Base-by-base conservation (phyloP, 2,329 filamentous ascomycete species). In the Fusarium vanettenii region DNA sequence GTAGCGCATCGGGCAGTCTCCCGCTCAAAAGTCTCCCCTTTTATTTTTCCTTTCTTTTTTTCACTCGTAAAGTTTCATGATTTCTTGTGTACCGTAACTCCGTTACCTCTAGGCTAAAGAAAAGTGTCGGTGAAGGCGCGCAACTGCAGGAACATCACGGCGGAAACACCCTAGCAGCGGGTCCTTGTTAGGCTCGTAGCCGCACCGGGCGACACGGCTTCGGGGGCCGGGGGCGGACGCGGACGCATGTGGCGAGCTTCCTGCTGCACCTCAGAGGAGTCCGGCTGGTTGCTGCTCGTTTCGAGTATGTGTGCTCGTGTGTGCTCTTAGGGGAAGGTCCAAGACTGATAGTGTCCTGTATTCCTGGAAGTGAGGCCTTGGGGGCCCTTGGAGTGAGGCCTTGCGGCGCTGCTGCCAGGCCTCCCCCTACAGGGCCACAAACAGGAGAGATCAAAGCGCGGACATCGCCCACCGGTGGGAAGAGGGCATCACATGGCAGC, bases 121-220 rank as follows among this genome's bases (percentile, higher is more conserved):
- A 37, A 72, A 73, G 62, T 74, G 77, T 79, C 77, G 77, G 77
- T 79, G 77, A 79, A 70, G 60, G 14, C 29, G 29, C 75, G 73
- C 72, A 71, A 72, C 72, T 75, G 69, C 74, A 79, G 74, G 77
- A 76, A 78, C 77, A 77, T 77, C 50, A 69, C 71, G 73, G 73
- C 71, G 71, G 71, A 50, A 74, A 72, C 57, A 70, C 67, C 73
- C 73, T 75, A 69, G 74, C 48, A 70, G 67, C 73, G 64, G 62
- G 60, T 65, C 70, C 37, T 22, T 55, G 35, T 33, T 13, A 35
- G 14, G 56, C 33, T 50, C n/a, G 39, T 57, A 70, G 64, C 60
- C 56, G 43, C 66, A 48, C 62, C 71, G 75, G 75, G 66, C 69
- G 61, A 63, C 65, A 64, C 72, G 71, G 69, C 33, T 69, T 76